Conservation (phyloP, 129 eudicot species). For the Chrysanthemum lavandulifolium region DNA sequence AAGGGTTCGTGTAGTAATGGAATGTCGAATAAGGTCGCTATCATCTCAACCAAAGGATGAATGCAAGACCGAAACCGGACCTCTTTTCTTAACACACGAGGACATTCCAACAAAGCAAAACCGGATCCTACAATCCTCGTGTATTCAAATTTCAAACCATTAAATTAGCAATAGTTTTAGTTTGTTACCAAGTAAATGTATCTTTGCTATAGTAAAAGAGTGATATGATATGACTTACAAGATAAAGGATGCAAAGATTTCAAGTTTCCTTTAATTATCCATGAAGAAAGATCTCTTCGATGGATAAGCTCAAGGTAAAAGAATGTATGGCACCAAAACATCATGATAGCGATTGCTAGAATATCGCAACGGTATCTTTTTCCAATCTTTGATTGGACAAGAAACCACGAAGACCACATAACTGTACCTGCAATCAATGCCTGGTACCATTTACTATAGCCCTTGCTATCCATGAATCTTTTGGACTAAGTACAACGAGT, state of each 20-base stretch:
- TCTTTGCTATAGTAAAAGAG: neutral
- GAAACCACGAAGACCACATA: too few species aligned
- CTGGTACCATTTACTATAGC: too few species aligned
- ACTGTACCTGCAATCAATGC: too few species aligned
- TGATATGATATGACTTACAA: conserved; percentile 43
- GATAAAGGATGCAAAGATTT: conserved; percentile 46
- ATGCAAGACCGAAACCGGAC: conserved; percentile 76
- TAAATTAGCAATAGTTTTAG: neutral
- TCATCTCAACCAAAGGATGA: conserved; percentile 64
- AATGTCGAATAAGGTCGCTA: conserved; percentile 51
- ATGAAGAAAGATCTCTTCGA: conserved; percentile 43
- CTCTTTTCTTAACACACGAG: conserved; percentile 82
- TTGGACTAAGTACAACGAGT: too few species aligned
- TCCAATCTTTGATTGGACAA: conserved; percentile 47
- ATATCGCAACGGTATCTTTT: conserved; percentile 58
- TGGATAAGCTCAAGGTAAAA: conserved; percentile 38
- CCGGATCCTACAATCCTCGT: conserved; percentile 68
- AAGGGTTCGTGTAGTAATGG: conserved; percentile 64
- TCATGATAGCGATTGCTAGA: conserved; percentile 75
- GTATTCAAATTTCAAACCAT: neutral
- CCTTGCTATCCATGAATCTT: too few species aligned
- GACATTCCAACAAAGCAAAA: conserved; percentile 67
- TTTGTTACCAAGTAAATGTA: neutral
- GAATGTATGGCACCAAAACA: conserved; percentile 64
- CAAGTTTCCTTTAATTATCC: conserved; percentile 50